Percentiles rank a stretch among this genome's conserved stretches.
Conservation (phyloP, 2,329 filamentous ascomycete species). For the Diplodia mutila region DNA sequence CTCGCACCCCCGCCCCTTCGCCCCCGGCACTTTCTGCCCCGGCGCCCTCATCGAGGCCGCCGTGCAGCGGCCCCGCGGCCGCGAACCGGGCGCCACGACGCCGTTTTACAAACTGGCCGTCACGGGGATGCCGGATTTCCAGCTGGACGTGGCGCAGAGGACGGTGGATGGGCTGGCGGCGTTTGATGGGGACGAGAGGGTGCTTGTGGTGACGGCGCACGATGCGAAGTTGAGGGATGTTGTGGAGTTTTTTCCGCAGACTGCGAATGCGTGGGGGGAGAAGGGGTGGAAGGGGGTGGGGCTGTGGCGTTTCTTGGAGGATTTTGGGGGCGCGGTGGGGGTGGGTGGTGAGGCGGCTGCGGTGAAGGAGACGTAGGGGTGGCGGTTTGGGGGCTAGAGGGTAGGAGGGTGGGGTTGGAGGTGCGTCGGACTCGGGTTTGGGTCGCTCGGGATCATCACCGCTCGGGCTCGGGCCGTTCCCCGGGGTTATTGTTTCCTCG, state of each 20-base stretch:
- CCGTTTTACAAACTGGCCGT: not conserved
- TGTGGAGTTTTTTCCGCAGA: conserved; percentile 33
- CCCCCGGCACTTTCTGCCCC: not conserved
- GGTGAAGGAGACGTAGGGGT: too few species aligned
- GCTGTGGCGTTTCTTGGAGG: conserved; percentile 35
- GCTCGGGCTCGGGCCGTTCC: too few species aligned
- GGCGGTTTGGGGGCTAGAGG: too few species aligned
- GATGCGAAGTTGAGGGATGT: conserved; percentile 34
- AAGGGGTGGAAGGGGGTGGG: conserved; percentile 32
- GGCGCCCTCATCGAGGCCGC: not conserved
- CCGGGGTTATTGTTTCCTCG: too few species aligned
- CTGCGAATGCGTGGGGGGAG: conserved; percentile 34
- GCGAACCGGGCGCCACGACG: not conserved
- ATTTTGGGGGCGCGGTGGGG: conserved; percentile 1
- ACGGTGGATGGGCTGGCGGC: conserved; percentile 32
- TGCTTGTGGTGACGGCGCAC: conserved; percentile 37
- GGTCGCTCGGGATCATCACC: too few species aligned
- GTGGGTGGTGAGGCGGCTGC: not conserved
- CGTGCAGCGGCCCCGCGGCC: not conserved
- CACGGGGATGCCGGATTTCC: not conserved
- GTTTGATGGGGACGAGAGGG: conserved; percentile 32
- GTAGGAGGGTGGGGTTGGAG: too few species aligned
- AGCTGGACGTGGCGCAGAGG: conserved; percentile 27
- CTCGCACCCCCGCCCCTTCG: not conserved
- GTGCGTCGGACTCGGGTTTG: too few species aligned